Percentiles rank a stretch among this genome's conserved stretches.
These are phyloP conservation scores for Talaromyces sp. DNA, from an alignment of 2,329 filamentous ascomycete genomes.

Conservation along the genomic window DNA sequence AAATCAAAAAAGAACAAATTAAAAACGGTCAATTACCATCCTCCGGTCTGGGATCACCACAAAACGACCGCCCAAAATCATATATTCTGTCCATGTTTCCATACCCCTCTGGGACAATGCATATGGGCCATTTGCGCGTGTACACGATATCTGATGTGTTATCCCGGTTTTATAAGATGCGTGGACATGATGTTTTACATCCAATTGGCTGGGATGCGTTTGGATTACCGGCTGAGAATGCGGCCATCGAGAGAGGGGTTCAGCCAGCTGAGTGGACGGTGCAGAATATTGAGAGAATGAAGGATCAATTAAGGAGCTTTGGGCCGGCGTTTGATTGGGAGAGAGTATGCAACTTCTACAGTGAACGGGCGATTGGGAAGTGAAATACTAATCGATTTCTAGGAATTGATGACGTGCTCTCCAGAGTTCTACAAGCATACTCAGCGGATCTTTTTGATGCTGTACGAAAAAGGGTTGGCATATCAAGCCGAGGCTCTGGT, in stretches of 20 bases:
- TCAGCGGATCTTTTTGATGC: conserved; percentile 76
- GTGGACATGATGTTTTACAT: conserved; percentile 71
- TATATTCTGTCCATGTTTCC: conserved; percentile 92
- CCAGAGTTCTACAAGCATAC: conserved; percentile 87
- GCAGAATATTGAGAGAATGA: conserved; percentile 80
- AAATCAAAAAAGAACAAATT: conserved; percentile 1
- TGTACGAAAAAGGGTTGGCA: conserved; percentile 70
- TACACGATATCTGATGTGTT: conserved; percentile 89
- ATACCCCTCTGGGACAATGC: conserved; percentile 81
- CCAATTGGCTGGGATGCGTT: conserved; percentile 97
- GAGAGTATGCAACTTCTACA: conserved; percentile 48
- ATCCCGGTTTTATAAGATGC: conserved; percentile 70
- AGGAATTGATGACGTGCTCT: conserved; percentile 83
- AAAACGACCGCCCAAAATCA: conserved; percentile 38
- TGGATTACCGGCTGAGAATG: conserved; percentile 86
- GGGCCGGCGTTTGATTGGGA: conserved; percentile 83
- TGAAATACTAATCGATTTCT: conserved; percentile 7
- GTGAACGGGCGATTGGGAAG: background rate
- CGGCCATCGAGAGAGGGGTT: conserved; percentile 76
- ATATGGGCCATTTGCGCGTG: conserved; percentile 82
- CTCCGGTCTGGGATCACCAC: conserved; percentile 1
- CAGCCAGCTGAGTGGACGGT: conserved; percentile 76
- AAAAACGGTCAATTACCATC: background rate
- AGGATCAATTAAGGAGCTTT: conserved; percentile 72
- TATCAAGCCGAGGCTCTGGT: conserved; percentile 81